Evolutionary conservation across 1,139 yeast species (phyloP).

Genomic region (Candida buenavistaensis): DNA sequence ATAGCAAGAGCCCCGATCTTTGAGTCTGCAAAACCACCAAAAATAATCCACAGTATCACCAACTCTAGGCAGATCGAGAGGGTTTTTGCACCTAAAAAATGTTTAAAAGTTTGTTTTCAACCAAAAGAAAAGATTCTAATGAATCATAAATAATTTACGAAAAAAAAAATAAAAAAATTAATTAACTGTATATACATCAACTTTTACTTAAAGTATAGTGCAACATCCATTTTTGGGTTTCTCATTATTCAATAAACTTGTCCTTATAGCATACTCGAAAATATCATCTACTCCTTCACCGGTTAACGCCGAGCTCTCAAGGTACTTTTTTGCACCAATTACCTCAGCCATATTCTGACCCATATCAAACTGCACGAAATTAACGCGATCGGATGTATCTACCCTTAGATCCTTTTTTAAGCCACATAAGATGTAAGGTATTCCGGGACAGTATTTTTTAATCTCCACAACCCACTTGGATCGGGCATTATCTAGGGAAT

Average conservation of each 20-base stretch:
- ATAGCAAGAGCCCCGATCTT: too few relatives aligned
- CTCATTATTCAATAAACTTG: constrained; percentile 50
- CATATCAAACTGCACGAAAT: constrained; percentile 51
- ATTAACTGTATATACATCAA: neutral
- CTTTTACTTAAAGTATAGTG: constrained; percentile 23
- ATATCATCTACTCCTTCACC: constrained; percentile 85
- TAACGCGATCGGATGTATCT: constrained; percentile 16
- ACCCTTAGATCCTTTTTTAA: constrained; percentile 65
- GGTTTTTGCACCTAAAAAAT: too few relatives aligned
- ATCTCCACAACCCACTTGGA: constrained; percentile 77
- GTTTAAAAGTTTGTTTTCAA: too few relatives aligned
- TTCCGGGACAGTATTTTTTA: constrained; percentile 62
- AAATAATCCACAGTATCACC: too few relatives aligned
- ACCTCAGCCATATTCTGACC: constrained; percentile 62
- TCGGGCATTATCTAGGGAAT: constrained; percentile 66
- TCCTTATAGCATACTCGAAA: constrained; percentile 73
- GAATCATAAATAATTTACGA: too few relatives aligned
- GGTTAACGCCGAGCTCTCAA: constrained; percentile 75
- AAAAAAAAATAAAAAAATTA: too few relatives aligned
- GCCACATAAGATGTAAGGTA: constrained; percentile 67
- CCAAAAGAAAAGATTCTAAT: too few relatives aligned
- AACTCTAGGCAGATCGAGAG: too few relatives aligned
- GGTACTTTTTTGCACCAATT: constrained; percentile 67
- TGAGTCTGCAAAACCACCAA: too few relatives aligned
- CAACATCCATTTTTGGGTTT: constrained; percentile 35